Evolutionary conservation across 2,329 filamentous ascomycete genomes (phyloP).

Genomic region (Paracoccidioides brasiliensis): DNA sequence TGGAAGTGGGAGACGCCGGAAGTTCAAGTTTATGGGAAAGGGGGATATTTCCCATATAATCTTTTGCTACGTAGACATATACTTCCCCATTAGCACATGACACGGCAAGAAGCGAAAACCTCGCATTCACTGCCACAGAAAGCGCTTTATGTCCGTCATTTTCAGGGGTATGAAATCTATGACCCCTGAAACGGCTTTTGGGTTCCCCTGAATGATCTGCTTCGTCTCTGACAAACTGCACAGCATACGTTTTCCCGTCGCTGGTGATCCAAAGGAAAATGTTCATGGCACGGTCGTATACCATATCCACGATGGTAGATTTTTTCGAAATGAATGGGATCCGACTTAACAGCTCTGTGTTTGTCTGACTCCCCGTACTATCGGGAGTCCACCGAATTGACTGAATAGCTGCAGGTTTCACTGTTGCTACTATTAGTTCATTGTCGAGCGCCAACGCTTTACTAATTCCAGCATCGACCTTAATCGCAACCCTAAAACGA

Average conservation of each 20-base stretch:
- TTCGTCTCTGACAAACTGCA: constrained; percentile 51
- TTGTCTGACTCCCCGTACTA: constrained; percentile 67
- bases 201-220: constrained; percentile 33
- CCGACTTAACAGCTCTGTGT: constrained; percentile 74
- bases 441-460: constrained; percentile 81
- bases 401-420: constrained; percentile 86
- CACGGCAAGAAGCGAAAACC: constrained; percentile 85
- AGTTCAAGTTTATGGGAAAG: constrained; percentile 65
- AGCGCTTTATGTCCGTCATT: constrained; percentile 48
- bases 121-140: constrained; percentile 75
- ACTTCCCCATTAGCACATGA: constrained; percentile 69
- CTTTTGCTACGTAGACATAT: constrained; percentile 79
- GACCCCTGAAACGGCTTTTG: constrained; percentile 69
- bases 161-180: constrained; percentile 73
- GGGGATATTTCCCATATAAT: constrained; percentile 87
- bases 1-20: constrained; percentile 52
- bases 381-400: constrained; percentile 93
- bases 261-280: constrained; percentile 82
- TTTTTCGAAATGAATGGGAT: constrained; percentile 80
- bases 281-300: constrained; percentile 93
- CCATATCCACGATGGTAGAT: constrained; percentile 65
- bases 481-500: constrained; percentile 93
- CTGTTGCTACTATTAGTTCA: constrained; percentile 80
- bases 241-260: constrained; percentile 79
- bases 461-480: constrained; percentile 88